These are phyloP conservation scores for Tetrahymena elliotti DNA, from an alignment of 73 alveolate species.

Conservation along the genomic window DNA sequence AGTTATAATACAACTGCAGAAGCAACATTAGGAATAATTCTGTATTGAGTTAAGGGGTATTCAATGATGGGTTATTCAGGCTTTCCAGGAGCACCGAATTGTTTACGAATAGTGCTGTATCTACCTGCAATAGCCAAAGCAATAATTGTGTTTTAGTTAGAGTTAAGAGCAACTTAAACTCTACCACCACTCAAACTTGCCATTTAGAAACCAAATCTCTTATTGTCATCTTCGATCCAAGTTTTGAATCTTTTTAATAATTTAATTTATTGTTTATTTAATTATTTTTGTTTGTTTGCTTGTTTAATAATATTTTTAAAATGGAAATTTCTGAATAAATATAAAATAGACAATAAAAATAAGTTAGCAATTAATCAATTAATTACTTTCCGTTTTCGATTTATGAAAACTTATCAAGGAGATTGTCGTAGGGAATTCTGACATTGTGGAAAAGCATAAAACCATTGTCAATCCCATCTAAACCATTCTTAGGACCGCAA, in stretches of 20 bases:
- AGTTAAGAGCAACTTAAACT: slow-evolving; percentile 38
- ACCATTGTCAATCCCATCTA: slow-evolving; percentile 77
- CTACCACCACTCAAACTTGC: slow-evolving; percentile 70
- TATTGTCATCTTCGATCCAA: slow-evolving; percentile 54
- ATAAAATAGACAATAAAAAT: background rate
- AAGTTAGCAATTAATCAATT: background rate
- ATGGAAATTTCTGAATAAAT: background rate
- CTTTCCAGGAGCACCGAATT: slow-evolving; percentile 50
- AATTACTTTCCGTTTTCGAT: slow-evolving; percentile 54
- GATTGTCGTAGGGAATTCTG: slow-evolving; percentile 59
- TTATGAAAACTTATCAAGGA: slow-evolving; percentile 57
- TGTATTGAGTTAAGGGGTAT: slow-evolving; percentile 50
- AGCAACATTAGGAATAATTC: slow-evolving; percentile 62
- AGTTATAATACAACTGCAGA: slow-evolving; percentile 27
- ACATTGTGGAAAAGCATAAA: slow-evolving; percentile 56
- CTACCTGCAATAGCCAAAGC: slow-evolving; percentile 55
- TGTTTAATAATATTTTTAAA: background rate
- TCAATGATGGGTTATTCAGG: slow-evolving; percentile 53
- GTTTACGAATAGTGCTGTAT: slow-evolving; percentile 58
- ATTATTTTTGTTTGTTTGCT: too few relatives aligned
- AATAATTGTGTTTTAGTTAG: slow-evolving; percentile 22
- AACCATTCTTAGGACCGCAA: slow-evolving; percentile 73
- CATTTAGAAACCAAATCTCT: slow-evolving; percentile 66
- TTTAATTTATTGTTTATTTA: background rate
- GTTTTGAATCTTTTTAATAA: slow-evolving; percentile 11